Evolutionary conservation across 495 filamentous ascomycete species (phyloP), one percentile per base, ranked within the genome.

Genomic region (Patellaria atrata): DNA sequence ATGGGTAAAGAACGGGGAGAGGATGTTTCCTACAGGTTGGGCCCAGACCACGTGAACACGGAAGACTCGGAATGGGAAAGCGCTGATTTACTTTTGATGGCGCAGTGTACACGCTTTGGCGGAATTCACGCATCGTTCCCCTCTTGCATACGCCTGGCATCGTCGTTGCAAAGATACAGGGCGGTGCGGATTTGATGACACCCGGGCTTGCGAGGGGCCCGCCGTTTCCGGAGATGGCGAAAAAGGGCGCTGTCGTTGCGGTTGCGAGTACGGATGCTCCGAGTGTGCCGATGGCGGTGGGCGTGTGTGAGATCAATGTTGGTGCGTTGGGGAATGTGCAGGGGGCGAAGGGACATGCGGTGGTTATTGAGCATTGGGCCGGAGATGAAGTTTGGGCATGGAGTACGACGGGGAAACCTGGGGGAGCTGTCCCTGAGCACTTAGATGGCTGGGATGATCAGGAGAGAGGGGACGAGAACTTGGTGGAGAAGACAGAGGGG

Each of bases 161-260:
- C 19, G 77, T 80, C 3, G 62, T 82, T 44, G 53, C 62, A 32
- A 81, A 79, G 52, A 56, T 82, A 3, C 65, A 62, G 22, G 59
- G 63, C 4, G 78, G 77, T 4, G 75, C 77, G 2, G 75, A 79
- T 53, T 54, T 82, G n/a, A 82, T 82, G 77, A 80, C 69, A 1
- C 77, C 77, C 1, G 77, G 77, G 17, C 57, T 82, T 7, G 72
- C 75, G 4, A 63, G 70, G 26, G 75, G 78, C 12, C 77, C 77
- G 3, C 77, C 77, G 0, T 82, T 82, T 46, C 73, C 77, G 0
- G 36, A 51, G 19, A 58, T 57, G 14, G 78, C 77, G 7, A 70
- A 64, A 12, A 72, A 74, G 52, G 73, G 66, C 2, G 59, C 69
- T 2, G 55, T 79, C 19, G 73, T 78, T 16, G 75, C 73, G n/a